A percentile compares a stretch with the other conserved stretches of the same genome.
Conservation (phyloP, 2,329 filamentous ascomycete genomes). For the Phialophora macrospora region DNA sequence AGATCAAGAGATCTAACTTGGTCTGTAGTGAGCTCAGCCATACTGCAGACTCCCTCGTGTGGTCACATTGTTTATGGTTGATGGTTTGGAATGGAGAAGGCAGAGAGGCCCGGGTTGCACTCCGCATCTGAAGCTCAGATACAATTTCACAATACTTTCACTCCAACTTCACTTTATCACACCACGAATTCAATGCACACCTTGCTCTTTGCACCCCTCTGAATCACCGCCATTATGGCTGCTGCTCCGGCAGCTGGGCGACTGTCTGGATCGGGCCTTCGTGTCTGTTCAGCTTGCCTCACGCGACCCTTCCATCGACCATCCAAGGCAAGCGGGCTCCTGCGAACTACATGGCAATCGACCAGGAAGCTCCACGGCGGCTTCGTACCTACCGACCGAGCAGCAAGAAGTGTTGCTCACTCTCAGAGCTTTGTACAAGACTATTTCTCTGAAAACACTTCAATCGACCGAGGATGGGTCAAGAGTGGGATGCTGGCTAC, state of each 20-base stretch:
- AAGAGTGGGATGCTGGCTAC: conserved; percentile 37
- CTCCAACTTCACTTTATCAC: conserved; percentile 3
- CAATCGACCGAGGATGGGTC: conserved; percentile 39
- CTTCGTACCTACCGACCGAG: conserved; percentile 15
- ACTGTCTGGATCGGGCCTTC: conserved; percentile 22
- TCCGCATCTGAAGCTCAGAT: conserved; percentile 8
- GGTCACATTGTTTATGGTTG: neutral
- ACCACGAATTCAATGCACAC: conserved; percentile 13
- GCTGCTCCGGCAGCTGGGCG: conserved; percentile 33
- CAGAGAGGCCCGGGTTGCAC: neutral
- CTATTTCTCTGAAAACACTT: conserved; percentile 40
- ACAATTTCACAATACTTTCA: conserved; percentile 1
- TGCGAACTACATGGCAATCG: conserved; percentile 32
- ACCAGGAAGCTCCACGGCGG: conserved; percentile 36
- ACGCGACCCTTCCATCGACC: conserved; percentile 22
- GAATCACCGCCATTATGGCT: conserved; percentile 26
- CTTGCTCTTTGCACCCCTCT: conserved; percentile 5
- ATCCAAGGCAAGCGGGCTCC: conserved; percentile 17
- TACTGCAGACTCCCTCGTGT: conserved; percentile 29
- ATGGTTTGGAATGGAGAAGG: neutral
- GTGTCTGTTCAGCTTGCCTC: conserved; percentile 31
- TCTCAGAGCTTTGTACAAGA: conserved; percentile 37
- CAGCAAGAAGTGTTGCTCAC: conserved; percentile 20
- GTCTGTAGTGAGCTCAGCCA: conserved; percentile 48
- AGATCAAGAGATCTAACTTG: conserved; percentile 70